A percentile compares a stretch with the other conserved stretches of the same genome.
phyloP scores from a whole-genome alignment of 1,139 yeast genomes.

The Kluyveromyces sp. region DNA sequence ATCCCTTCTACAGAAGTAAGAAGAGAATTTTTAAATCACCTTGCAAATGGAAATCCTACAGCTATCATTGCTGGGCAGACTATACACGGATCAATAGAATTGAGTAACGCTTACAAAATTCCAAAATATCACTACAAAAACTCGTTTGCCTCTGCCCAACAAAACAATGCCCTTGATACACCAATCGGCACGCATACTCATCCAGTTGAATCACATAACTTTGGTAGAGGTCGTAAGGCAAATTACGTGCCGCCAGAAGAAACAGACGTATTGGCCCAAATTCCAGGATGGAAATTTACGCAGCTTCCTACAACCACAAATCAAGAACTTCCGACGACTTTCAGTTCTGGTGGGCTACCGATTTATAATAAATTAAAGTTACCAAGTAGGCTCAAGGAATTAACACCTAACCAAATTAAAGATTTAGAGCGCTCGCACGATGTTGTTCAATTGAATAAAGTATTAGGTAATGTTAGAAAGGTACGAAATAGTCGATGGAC shows the following conservation, averaged over 20 bases:
- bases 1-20: constrained; percentile 23
- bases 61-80: constrained; percentile 34
- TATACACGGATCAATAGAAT: constrained; percentile 32
- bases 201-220: constrained; percentile 4
- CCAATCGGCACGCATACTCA: constrained; percentile 18
- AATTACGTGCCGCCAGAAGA: constrained; percentile 1
- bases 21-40: constrained; percentile 18
- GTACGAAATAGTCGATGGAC: constrained; percentile 31
- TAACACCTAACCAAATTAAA: constrained; percentile 26
- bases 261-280: constrained; percentile 14
- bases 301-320: constrained; percentile 17
- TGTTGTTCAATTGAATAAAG: constrained; percentile 29
- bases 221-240: constrained; percentile 3
- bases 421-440: constrained; percentile 34
- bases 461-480: constrained; percentile 26
- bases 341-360: constrained; percentile 31
- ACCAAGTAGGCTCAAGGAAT: constrained; percentile 16
- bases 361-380: constrained; percentile 20
- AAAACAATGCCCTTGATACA: constrained; percentile 25
- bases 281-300: constrained; percentile 31
- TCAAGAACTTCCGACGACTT: constrained; percentile 10
- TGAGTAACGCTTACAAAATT: constrained; percentile 29
- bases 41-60: constrained; percentile 22
- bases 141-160: constrained; percentile 25
- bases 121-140: constrained; percentile 34